Evolutionary conservation across 345 rosid genomes (phyloP), one percentile per base, ranked within the genome.

Genomic region (Linum lewisii): DNA sequence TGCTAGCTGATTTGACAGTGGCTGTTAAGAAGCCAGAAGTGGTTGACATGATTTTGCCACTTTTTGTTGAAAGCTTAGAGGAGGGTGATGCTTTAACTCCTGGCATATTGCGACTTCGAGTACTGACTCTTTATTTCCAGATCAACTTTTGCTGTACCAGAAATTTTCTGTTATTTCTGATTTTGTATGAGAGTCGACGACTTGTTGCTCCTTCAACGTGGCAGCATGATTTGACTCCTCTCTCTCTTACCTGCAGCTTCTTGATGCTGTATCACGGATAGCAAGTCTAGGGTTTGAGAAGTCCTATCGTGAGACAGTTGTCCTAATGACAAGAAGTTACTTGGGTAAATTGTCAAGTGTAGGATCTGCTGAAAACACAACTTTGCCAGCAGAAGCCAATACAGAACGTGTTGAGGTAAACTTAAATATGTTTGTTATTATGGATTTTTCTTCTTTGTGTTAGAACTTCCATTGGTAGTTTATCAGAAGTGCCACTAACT

Each of bases 261-360:
- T 90, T 71, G 99, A 90, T 85, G 99, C 97, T 65, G 95, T 87
- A 66, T 87, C 99, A 73, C 95, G 81, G 65, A 79, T 94, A 63
- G 95, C 99, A 69, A 90, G 95, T 77, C 80, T 94, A 77, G 97
- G 99, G 58, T 94, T 90, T 72, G 99, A 90, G 81, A 94, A 94
- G 80, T 87, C 99, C 38, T 94, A 85, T 67, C 90, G 99, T 15
- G 99, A 94, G 82, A 90, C 95, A 20, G 90, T 90, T 71, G 96
- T 94, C 79, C 71, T 90, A 69, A 78, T 94, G 97, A 89, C 97
- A 34, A 84, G 97, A 74, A 85, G 93, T 75, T 94, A 94, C 70
- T 68, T 93, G 78, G 81, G 78, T 75, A 87, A 84, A 73, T 57
- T 87, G 68, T 81, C 95, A n/a, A 75, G 67, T 73, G 68, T 82